Evolutionary conservation across 345 rosid genomes (phyloP).

Genomic region (Excoecaria agallocha): DNA sequence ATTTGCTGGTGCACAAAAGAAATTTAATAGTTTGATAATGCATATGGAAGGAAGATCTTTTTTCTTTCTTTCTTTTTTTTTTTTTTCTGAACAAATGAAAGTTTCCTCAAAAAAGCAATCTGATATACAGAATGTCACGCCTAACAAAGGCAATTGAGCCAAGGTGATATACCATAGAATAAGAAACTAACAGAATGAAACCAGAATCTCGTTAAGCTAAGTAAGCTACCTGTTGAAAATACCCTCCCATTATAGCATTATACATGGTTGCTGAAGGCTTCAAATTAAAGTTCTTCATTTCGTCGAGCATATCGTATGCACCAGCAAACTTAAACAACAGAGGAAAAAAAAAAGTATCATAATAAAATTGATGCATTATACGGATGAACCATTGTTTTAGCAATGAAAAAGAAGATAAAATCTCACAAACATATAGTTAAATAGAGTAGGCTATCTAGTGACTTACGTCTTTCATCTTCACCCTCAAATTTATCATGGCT

Average conservation of each 20-base stretch:
- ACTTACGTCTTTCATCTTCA: slow-evolving; percentile 81
- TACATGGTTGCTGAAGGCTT: slow-evolving; percentile 60
- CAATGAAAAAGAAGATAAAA: not conserved
- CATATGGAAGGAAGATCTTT: no score
- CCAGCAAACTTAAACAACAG: slow-evolving; percentile 42
- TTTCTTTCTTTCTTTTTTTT: no score
- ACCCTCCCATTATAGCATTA: slow-evolving; percentile 73
- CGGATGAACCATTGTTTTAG: not conserved
- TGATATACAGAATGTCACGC: not conserved
- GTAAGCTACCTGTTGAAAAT: slow-evolving; percentile 66
- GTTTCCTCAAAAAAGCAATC: not conserved
- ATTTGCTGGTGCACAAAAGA: not conserved
- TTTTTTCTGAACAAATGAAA: no score
- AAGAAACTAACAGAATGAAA: not conserved
- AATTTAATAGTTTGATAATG: not conserved
- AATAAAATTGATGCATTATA: slow-evolving; percentile 4
- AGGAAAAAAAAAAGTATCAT: not conserved
- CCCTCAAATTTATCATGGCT: slow-evolving; percentile 60
- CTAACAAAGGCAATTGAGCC: not conserved
- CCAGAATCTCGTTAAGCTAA: slow-evolving; percentile 1
- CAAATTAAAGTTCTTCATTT: slow-evolving; percentile 55
- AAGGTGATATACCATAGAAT: not conserved
- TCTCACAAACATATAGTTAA: not conserved
- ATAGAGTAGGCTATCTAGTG: not conserved
- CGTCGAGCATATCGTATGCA: slow-evolving; percentile 67